Base-by-base conservation (phyloP, 139 green algal species). In the Chlamydomonas sp. region DNA sequence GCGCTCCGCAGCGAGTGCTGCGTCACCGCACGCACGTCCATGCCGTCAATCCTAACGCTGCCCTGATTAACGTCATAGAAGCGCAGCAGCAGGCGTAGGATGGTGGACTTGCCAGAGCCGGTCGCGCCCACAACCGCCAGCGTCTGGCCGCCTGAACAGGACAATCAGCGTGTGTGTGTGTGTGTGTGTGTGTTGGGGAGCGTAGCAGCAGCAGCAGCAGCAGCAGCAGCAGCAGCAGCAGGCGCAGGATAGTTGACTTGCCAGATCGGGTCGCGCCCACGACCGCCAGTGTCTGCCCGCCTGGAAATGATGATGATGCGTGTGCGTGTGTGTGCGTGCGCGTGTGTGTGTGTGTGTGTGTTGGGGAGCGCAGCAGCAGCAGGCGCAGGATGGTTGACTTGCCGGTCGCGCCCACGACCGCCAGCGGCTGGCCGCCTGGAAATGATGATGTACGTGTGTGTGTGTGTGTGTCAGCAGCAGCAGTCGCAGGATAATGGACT, bases 61-160 rank as follows among this genome's bases (percentile, higher is more conserved):
- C 92, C 92, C 0, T 35, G 48, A 34, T 54, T 48, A 0, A 88
- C 82, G 78, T 98, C 92, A 69, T 95, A 98, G 39, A 96, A 87
- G 34, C 90, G 81, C 57, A 95, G 79, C 67, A 95, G 81, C 65
- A 98, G 81, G 37, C 88, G 74, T 33, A 83, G 61, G 35, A 83
- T 72, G 58, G 72, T 78, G 48, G 28, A 66, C 81, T 97, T 96
- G 67, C 92, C 92, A 48, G 75, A 89, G 48, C 94, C 94, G 48
- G 74, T 90, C 30, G 82, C 81, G 38, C 94, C 89, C 48, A 95
- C 89, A 28, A 95, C 79, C 2, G 88, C 88, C 38, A 92, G 73
- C 0, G 86, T 92, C 26, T 76, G 72, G 31, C 87, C 86, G 16
- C 79, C 75, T 81, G 50, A 29, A 50, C 0, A 61, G 3, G n/a